Percentiles rank a stretch among this genome's conserved stretches.
Conservation (phyloP, 192 early-diverging fungal genomes). For the Entomortierella parvispora region DNA sequence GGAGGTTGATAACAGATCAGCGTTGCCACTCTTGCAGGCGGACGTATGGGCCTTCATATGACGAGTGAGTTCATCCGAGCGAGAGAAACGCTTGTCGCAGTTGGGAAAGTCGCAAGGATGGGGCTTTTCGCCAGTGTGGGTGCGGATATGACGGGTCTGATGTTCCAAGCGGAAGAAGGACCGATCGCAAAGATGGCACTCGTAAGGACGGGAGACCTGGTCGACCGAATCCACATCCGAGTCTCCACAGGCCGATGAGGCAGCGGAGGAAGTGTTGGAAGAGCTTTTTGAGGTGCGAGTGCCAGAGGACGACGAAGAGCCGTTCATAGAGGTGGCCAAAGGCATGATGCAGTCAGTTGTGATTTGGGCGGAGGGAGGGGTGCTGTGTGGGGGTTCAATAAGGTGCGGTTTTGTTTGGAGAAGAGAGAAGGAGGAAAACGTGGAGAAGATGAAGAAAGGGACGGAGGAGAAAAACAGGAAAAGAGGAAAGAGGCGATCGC, state of each 20-base stretch:
- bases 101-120: constrained; percentile 79
- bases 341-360: not conserved
- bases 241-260: constrained; percentile 20
- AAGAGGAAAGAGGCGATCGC: not conserved
- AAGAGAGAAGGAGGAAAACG: not conserved
- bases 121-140: constrained; percentile 87
- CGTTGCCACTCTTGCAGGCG: constrained; percentile 59
- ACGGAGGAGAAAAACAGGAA: not conserved
- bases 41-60: constrained; percentile 72
- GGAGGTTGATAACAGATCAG: constrained; percentile 69
- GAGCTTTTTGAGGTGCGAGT: constrained; percentile 9
- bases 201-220: constrained; percentile 67
- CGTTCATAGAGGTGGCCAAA: constrained; percentile 13
- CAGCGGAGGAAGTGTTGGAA: constrained; percentile 6
- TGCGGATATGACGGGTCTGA: constrained; percentile 84
- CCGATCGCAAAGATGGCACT: constrained; percentile 78
- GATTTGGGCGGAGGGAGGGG: too few species aligned
- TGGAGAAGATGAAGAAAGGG: not conserved
- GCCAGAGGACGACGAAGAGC: not conserved
- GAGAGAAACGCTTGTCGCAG: constrained; percentile 83
- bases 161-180: constrained; percentile 84
- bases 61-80: constrained; percentile 83
- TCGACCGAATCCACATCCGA: constrained; percentile 37
- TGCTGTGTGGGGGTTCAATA: too few species aligned
- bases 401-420: too few species aligned